Evolutionary conservation across 2,329 filamentous ascomycete species (phyloP).

Genomic region (Xylariaceae sp.): DNA sequence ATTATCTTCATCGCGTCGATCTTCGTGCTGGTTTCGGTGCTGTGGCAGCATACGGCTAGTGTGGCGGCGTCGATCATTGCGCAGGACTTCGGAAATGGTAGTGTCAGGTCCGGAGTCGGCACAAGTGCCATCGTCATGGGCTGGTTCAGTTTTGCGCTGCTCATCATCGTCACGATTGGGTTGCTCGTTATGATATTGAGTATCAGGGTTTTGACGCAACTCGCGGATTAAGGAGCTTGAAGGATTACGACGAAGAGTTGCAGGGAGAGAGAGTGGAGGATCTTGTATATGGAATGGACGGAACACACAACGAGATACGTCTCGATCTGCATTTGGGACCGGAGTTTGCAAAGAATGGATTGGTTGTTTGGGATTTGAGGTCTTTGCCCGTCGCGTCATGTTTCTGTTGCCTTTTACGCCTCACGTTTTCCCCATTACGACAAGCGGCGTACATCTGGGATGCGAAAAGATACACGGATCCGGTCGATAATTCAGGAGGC

Average conservation of each 20-base stretch:
- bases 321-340: conserved; percentile 27
- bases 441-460: no score
- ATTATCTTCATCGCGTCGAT: conserved; percentile 81
- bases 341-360: conserved; percentile 27
- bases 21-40: conserved; percentile 69
- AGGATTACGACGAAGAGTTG: conserved; percentile 5
- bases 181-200: conserved; percentile 95
- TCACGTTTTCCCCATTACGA: no score
- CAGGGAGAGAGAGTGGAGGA: conserved; percentile 1
- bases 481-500: no score
- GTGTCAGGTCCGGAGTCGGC: conserved; percentile 33
- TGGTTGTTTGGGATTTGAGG: conserved; percentile 19
- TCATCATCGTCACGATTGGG: conserved; percentile 95
- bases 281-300: conserved; percentile 21
- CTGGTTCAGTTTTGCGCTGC: conserved; percentile 91
- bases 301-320: conserved; percentile 16
- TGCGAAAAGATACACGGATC: no score
- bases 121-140: conserved; percentile 94
- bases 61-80: conserved; percentile 93
- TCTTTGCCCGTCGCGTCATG: background rate
- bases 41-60: conserved; percentile 94
- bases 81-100: conserved; percentile 36
- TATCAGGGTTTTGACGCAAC: conserved; percentile 72
- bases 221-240: conserved; percentile 37
- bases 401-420: no score